phyloP scores from a whole-genome alignment of 352 stramenopile species.

The Phytophthora litchii region DNA sequence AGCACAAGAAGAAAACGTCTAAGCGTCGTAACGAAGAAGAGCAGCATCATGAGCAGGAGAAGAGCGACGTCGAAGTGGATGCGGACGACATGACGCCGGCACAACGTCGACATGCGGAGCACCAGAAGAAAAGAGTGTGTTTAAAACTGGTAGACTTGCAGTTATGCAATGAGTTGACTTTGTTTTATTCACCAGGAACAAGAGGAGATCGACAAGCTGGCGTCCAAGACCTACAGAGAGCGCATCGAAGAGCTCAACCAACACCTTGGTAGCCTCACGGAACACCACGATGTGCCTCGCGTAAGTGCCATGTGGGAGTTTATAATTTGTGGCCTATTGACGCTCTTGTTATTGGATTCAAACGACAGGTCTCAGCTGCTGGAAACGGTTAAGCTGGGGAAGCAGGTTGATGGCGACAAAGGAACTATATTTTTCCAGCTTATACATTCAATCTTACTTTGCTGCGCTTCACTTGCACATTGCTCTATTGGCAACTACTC shows the following conservation, averaged over 20 bases:
- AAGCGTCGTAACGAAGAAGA: constrained; percentile 44
- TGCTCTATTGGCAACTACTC: constrained; percentile 23
- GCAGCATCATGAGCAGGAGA: constrained; percentile 16
- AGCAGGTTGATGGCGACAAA: too few species aligned
- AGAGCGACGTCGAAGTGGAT: constrained; percentile 33
- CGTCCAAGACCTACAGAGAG: constrained; percentile 90
- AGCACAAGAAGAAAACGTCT: constrained; percentile 54
- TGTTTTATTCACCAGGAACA: constrained; percentile 56
- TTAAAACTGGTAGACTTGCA: neutral
- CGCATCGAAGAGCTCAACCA: constrained; percentile 97
- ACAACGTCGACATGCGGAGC: constrained; percentile 78
- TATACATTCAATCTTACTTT: constrained; percentile 25
- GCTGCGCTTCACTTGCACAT: constrained; percentile 13
- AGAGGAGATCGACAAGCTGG: constrained; percentile 87
- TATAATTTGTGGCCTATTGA: neutral
- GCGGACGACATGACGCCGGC: constrained; percentile 71
- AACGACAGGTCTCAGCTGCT: constrained; percentile 75
- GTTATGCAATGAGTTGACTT: constrained; percentile 1
- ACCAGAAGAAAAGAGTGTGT: constrained; percentile 81
- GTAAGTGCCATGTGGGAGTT: constrained; percentile 50
- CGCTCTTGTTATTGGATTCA: neutral
- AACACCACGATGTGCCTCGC: constrained; percentile 98
- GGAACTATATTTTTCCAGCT: too few species aligned
- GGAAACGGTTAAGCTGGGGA: constrained; percentile 86
- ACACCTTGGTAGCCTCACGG: constrained; percentile 94